Evolutionary conservation across 208 protist species (phyloP), one percentile per base, ranked within the genome.

Genomic region (Crithidia bombi): DNA sequence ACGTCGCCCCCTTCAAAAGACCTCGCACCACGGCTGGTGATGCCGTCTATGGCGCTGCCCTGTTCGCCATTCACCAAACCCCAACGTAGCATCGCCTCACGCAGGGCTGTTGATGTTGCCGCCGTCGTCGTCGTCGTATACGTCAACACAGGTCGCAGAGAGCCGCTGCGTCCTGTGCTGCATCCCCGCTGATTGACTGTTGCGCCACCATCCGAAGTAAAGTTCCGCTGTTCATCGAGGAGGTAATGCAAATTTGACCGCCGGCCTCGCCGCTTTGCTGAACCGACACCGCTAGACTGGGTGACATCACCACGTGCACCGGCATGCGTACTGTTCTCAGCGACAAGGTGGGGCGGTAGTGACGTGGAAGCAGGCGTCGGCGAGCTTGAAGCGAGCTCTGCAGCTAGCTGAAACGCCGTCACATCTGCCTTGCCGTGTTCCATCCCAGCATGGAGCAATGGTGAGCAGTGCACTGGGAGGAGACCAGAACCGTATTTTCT

Each of bases 391-490:
- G 51, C 46, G 25, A 75, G 33, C 50, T 67, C 69, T 11, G 49
- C 56, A n/a, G 69, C 61, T 38, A 75, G 30, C 61, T 68, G 69
- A 6, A 58, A 59, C 7, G 69, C 69, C 21, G 69, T 57, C 14
- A 68, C 59, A 54, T 68, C 41, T n/a, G 21, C 46, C 21, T 33
- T 49, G 23, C 50, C 26, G 43, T 43, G 12, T 17, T 56, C 52
- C 69, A 75, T 75, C 17, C 30, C 39, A 36, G 14, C 7, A 26
- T 28, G 32, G 5, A 32, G 32, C n/a, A n/a, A n/a, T n/a, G n/a
- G n/a, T 11, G 44, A 6, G 19, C 9, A 6, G 19, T 11, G 5
- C 21, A 49, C 6, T 50, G 15, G n/a, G 30, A 23, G 51, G 32
- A 23, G 21, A 36, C 9, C 12, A 5, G 7, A 26, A 17, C 10